Conservation (phyloP, 805 yeast genomes). For the Saccharomycopsis olivae region DNA sequence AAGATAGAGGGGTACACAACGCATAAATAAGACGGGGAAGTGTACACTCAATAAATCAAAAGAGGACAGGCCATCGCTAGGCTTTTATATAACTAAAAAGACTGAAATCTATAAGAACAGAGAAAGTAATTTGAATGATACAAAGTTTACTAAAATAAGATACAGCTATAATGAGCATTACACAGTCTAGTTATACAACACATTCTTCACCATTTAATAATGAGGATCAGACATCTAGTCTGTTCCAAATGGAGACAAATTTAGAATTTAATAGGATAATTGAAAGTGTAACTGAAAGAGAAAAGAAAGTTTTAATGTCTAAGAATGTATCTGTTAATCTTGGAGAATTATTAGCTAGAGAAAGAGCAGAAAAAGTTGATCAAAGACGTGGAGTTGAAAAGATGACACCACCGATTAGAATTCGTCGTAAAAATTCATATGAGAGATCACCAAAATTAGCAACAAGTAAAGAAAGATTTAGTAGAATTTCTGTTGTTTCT, state of each 20-base stretch:
- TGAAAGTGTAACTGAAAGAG: constrained; percentile 9
- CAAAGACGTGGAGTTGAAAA: not conserved
- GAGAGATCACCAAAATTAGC: no score
- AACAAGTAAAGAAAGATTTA: constrained; percentile 5
- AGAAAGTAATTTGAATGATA: no score
- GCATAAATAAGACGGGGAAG: no score
- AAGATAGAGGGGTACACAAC: no score
- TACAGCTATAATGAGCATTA: no score
- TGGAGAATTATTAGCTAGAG: constrained; percentile 3
- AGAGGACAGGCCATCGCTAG: no score
- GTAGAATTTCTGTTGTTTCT: constrained; percentile 3
- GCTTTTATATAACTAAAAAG: no score
- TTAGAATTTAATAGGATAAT: constrained; percentile 16
- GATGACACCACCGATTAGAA: not conserved
- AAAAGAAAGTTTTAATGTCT: constrained; percentile 1
- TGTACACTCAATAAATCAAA: no score
- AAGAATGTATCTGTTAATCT: constrained; percentile 8
- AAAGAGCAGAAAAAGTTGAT: not conserved
- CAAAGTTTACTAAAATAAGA: no score
- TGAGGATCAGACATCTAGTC: constrained; percentile 12
- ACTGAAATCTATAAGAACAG: no score
- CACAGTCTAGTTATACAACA: no score
- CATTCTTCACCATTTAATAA: constrained; percentile 14
- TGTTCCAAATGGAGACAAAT: constrained; percentile 17
- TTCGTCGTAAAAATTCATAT: not conserved